These are phyloP conservation scores for Osmanthus fragrans DNA, from an alignment of 257 asterid genomes.

Conservation along the genomic window DNA sequence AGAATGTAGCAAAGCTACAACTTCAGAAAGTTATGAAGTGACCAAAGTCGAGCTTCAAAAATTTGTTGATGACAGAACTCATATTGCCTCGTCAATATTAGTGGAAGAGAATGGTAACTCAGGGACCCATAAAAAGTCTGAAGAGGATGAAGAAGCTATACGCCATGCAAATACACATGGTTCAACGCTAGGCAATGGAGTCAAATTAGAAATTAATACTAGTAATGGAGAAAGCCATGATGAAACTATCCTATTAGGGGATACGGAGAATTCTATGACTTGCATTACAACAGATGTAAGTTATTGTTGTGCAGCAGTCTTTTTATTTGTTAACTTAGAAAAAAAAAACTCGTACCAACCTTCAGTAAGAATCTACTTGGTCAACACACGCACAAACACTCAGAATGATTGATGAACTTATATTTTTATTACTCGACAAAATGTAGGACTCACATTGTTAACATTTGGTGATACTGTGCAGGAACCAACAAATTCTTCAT, in stretches of 20 bases:
- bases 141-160: constrained; percentile 2
- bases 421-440: neutral
- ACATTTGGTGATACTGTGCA: neutral
- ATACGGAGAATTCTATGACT: neutral
- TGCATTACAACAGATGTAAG: neutral
- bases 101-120: constrained; percentile 12
- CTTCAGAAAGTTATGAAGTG: neutral
- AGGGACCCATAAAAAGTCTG: neutral
- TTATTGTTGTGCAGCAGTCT: neutral
- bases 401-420: neutral
- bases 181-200: neutral
- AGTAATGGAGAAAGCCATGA: neutral
- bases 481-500: constrained; percentile 1
- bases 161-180: neutral
- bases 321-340: neutral
- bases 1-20: neutral
- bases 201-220: neutral
- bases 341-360: neutral
- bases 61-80: neutral
- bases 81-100: neutral
- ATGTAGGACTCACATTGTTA: neutral
- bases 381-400: neutral
- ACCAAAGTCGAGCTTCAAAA: neutral
- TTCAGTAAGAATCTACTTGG: neutral
- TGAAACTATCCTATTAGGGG: neutral